Base-by-base conservation (phyloP, 768 basidiomycete genomes). In the Suillus luteus region DNA sequence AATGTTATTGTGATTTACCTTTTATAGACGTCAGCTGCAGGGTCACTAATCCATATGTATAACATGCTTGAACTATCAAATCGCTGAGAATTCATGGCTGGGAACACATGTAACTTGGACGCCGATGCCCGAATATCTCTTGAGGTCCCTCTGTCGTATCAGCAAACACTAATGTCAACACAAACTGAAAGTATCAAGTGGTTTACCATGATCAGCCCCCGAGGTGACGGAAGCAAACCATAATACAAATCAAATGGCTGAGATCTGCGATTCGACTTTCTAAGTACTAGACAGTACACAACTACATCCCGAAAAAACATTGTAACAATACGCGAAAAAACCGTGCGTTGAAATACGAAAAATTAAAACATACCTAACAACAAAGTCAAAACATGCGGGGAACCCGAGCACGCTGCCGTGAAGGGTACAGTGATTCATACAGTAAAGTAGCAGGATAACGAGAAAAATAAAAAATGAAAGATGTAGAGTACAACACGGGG, bases 361-460 rank as follows among this genome's bases (percentile, higher is more conserved):
- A 57, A 40, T 57, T 11, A 11, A 27, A 54, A 54, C 5, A 54
- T 33, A 54, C 15, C 17, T 10, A 17, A 27, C 19, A 37, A 55
- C 55, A 5, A 57, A 40, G 38, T 57, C 5, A 40, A 58, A 41
- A 58, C 40, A 41, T 58, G 40, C 17, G 24, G 38, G 55, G 24
- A 5, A 38, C 22, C 14, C 8, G 14, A 40, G 22, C 22, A 40
- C 38, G 27, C 38, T 24, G 5, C 55, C 37, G 22, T 57, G 37
- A 57, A 57, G 37, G 52, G 55, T 57, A 40, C 17, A 58, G 31
- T 33, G 31, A n/a, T 54, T n/a, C 52, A 58, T 58, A 35, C 22
- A 40, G 15, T 40, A 57, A 17, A 24, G 17, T 27, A 58, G 24
- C 38, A 27, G 40, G 27, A 19, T 57, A 40, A 41, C 6, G 11